These are phyloP conservation scores for Medicago arabica DNA, from an alignment of 306 rosid species.

Conservation along the genomic window DNA sequence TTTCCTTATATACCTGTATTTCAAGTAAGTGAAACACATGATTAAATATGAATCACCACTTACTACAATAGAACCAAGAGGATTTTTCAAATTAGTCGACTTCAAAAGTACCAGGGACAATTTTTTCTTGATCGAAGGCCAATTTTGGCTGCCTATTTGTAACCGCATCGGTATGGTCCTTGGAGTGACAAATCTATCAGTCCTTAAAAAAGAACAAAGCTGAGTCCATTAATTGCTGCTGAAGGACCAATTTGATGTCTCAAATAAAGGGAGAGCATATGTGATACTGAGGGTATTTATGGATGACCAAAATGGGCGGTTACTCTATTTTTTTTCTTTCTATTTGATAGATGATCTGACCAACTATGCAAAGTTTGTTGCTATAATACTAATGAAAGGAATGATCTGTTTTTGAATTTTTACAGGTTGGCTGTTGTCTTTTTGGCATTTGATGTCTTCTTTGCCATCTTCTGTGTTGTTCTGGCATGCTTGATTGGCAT, in stretches of 20 bases:
- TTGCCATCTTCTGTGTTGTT: slow-evolving; percentile 96
- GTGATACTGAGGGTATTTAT: not conserved
- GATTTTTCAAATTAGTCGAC: not conserved
- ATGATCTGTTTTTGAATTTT: slow-evolving; percentile 46
- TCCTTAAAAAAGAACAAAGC: not conserved
- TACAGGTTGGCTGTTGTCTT: slow-evolving; percentile 96
- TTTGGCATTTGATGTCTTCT: slow-evolving; percentile 95
- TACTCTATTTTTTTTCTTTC: not conserved
- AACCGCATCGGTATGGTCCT: slow-evolving; percentile 14
- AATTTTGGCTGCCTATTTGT: not conserved
- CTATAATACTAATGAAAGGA: slow-evolving; percentile 9
- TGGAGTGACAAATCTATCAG: slow-evolving; percentile 4
- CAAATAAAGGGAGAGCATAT: slow-evolving; percentile 11
- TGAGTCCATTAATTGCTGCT: slow-evolving; percentile 24
- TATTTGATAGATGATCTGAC: slow-evolving; percentile 11
- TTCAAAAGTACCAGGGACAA: not conserved
- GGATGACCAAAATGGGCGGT: slow-evolving; percentile 5
- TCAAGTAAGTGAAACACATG: not conserved
- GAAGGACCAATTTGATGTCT: slow-evolving; percentile 1
- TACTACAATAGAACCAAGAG: too few species aligned
- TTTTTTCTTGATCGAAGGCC: not conserved
- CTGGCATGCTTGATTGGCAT: slow-evolving; percentile 97
- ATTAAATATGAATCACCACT: slow-evolving; percentile 2
- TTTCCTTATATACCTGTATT: not conserved
- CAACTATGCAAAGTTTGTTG: slow-evolving; percentile 24